These are phyloP conservation scores for Fusarium sp. DNA, from an alignment of 2,329 filamentous ascomycete genomes.

Conservation along the genomic window DNA sequence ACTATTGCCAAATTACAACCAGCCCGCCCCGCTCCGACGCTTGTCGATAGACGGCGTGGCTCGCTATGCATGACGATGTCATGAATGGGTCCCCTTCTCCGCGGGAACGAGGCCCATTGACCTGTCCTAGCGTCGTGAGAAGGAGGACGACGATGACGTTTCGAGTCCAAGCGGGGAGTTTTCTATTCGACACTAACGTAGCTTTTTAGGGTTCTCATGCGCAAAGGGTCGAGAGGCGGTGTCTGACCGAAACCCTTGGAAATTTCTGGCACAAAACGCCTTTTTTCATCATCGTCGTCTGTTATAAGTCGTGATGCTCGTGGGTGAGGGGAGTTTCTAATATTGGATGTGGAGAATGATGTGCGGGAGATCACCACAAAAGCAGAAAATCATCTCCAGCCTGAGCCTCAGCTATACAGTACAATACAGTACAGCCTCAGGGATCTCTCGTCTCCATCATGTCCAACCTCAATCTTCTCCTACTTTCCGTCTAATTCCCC, in stretches of 20 bases:
- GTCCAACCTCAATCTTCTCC: not conserved
- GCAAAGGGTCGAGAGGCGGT: constrained; percentile 31
- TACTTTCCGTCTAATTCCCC: constrained; percentile 28
- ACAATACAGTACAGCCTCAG: not conserved
- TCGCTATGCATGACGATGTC: constrained; percentile 40
- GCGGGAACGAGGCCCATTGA: not conserved
- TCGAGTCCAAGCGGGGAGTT: not conserved
- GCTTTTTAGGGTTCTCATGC: constrained; percentile 10
- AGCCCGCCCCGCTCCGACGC: not conserved
- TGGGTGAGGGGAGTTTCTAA: constrained; percentile 32
- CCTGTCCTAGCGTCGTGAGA: not conserved
- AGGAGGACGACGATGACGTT: constrained; percentile 31
- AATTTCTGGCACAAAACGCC: not conserved
- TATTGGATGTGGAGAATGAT: constrained; percentile 31
- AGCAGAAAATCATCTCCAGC: constrained; percentile 24
- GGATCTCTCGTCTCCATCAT: not conserved
- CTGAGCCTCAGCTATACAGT: constrained; percentile 25
- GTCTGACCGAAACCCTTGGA: constrained; percentile 24
- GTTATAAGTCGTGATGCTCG: not conserved
- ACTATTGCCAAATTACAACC: no score
- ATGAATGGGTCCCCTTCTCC: constrained; percentile 25
- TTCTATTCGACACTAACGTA: not conserved
- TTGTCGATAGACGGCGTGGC: not conserved
- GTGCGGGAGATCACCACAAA: constrained; percentile 44
- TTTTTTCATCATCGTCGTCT: not conserved